These are phyloP conservation scores for Letharia lupina DNA, from an alignment of 495 filamentous ascomycete species.

Conservation along the genomic window DNA sequence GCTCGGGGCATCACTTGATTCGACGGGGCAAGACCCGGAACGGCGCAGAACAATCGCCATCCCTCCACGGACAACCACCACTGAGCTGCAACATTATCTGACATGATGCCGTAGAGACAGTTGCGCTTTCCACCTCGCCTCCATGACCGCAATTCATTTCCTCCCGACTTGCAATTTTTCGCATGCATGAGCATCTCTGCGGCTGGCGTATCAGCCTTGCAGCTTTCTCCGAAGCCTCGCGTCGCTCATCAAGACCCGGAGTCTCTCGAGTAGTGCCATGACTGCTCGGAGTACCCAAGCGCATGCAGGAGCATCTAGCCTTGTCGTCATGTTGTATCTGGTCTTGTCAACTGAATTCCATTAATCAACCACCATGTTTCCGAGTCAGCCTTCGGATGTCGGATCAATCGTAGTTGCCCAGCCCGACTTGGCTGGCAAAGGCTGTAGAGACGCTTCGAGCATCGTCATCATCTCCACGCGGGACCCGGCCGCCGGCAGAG, in stretches of 20 bases:
- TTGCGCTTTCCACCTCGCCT: neutral
- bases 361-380: slow-evolving; percentile 4
- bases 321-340: neutral
- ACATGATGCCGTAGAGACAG: slow-evolving; percentile 5
- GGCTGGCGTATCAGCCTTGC: neutral
- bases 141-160: neutral
- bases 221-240: slow-evolving; percentile 8
- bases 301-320: slow-evolving; percentile 11
- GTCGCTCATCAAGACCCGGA: neutral
- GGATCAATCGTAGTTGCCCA: slow-evolving; percentile 74
- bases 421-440: slow-evolving; percentile 86
- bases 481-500: slow-evolving; percentile 50
- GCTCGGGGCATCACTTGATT: neutral
- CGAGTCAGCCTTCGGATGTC: neutral
- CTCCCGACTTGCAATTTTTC: neutral
- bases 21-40: neutral
- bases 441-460: slow-evolving; percentile 91
- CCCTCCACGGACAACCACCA: neutral
- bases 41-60: neutral
- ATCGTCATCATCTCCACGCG: slow-evolving; percentile 72
- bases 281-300: neutral
- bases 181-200: slow-evolving; percentile 4
- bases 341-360: neutral
- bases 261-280: neutral
- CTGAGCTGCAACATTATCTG: neutral